Base-by-base conservation (phyloP, 805 yeast genomes). In the Yarrowia sp. region DNA sequence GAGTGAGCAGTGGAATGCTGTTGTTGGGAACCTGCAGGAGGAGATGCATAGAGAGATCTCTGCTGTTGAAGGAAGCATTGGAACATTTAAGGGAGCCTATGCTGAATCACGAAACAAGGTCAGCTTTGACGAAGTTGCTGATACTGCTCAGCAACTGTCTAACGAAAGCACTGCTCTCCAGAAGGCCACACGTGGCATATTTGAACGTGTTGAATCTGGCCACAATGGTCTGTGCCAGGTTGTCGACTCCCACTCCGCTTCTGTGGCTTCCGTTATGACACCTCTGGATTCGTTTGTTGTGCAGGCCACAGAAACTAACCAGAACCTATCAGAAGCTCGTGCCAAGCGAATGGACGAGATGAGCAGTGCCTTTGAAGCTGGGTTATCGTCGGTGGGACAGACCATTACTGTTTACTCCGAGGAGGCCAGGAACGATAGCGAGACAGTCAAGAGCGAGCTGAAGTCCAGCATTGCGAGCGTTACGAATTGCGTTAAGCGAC, bases 281-380 rank as follows among this genome's bases (percentile, higher is more conserved):
- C 49, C 50, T 17, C 49, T 58, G 49, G 64, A 58, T 30, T 58
- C 50, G 39, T 58, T 58, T n/a, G 40, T 58, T 43, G 64, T 42
- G 50, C 64, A 43, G 49, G 50, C 50, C 64, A 42, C 50, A 17
- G 49, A 42, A 42, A 58, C 50, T 17, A 58, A 58, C 39, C 33
- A 43, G 17, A 12, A n/a, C 3, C 9, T 43, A 33, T 42, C 64
- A 2, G 30, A 58, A 9, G n/a, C 50, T 9, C 64, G 64, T 1
- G 34, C 49, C 19, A 42, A 58, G 49, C 39, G 50, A 2, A 58
- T 58, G 64, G 40, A 42, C 17, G 40, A 43, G 9, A 43, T 58
- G 39, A 58, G 40, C 40, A 42, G 40, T 15, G 64, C 49, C 1
- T 58, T 58, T 13, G 64, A 43, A 40, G 39, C 33, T 2, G 64